Evolutionary conservation across 1,139 yeast species (phyloP).

Genomic region (Suhomyces maxii): DNA sequence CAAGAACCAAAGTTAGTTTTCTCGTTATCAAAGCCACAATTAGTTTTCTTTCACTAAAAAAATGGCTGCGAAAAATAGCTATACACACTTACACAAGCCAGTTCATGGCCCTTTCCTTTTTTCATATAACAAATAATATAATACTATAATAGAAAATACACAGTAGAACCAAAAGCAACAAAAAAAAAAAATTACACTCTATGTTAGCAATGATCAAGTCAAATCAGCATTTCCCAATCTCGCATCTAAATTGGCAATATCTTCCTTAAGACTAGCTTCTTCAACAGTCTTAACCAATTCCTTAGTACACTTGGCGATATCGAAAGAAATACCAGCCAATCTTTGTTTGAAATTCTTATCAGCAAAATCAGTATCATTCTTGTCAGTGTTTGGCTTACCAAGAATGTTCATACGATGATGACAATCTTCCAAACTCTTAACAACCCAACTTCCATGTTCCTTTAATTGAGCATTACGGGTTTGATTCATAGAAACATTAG

Average conservation of each 20-base stretch:
- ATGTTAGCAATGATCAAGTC: slow-evolving; percentile 17
- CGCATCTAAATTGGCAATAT: slow-evolving; percentile 57
- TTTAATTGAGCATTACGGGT: slow-evolving; percentile 78
- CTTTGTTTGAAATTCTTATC: slow-evolving; percentile 90
- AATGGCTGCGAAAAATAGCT: too few relatives aligned
- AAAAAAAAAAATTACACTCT: not conserved
- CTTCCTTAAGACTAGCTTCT: slow-evolving; percentile 86
- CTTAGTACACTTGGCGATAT: slow-evolving; percentile 93
- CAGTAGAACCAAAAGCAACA: slow-evolving; percentile 6
- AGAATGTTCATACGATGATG: slow-evolving; percentile 72
- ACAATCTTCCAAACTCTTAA: slow-evolving; percentile 82
- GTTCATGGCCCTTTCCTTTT: too few relatives aligned
- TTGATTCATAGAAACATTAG: slow-evolving; percentile 85
- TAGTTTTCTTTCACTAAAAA: too few relatives aligned
- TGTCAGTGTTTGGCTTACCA: slow-evolving; percentile 49
- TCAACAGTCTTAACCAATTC: slow-evolving; percentile 95
- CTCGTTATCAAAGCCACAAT: too few relatives aligned
- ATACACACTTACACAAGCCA: too few relatives aligned
- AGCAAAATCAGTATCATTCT: slow-evolving; percentile 66
- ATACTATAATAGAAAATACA: slow-evolving; percentile 9
- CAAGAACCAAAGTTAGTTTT: too few relatives aligned
- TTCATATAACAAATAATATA: not conserved
- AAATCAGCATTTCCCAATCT: slow-evolving; percentile 41
- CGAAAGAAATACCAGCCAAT: slow-evolving; percentile 93
- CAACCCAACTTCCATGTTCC: slow-evolving; percentile 91